These are phyloP conservation scores for Trifolium pratense DNA, from an alignment of 306 rosid species.

Conservation along the genomic window DNA sequence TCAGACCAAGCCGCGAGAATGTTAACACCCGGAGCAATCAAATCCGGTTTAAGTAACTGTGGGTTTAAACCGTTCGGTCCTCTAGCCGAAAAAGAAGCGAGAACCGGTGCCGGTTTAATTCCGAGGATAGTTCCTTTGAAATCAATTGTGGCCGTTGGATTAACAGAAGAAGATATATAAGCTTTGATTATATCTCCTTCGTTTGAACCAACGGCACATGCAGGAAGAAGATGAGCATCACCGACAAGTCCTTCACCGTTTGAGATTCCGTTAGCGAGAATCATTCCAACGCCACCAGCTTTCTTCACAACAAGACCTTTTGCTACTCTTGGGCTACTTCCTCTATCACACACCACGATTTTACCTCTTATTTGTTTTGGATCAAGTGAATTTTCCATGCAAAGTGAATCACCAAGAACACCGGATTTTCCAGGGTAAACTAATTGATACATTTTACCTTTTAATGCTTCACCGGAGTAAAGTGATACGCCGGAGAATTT, in stretches of 20 bases:
- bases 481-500: constrained; percentile 72
- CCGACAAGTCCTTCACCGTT: constrained; percentile 89
- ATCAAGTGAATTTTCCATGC: constrained; percentile 85
- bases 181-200: constrained; percentile 73
- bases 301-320: constrained; percentile 84
- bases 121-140: constrained; percentile 81
- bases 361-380: constrained; percentile 67
- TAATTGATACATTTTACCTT: constrained; percentile 66
- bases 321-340: constrained; percentile 79
- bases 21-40: constrained; percentile 89
- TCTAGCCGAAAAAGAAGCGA: constrained; percentile 82
- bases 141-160: constrained; percentile 73
- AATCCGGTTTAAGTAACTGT: constrained; percentile 81
- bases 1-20: constrained; percentile 88
- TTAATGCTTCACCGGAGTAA: constrained; percentile 67
- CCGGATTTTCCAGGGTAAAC: constrained; percentile 86
- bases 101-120: constrained; percentile 86
- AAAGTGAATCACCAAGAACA: constrained; percentile 64
- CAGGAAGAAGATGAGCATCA: constrained; percentile 82
- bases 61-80: constrained; percentile 81
- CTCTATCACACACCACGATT: constrained; percentile 84
- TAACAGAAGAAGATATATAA: constrained; percentile 53
- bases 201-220: constrained; percentile 74
- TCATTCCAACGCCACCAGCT: constrained; percentile 93
- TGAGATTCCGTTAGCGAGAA: constrained; percentile 72